Conservation (phyloP, 2,329 filamentous ascomycete genomes). For the Aspergillus sp. region DNA sequence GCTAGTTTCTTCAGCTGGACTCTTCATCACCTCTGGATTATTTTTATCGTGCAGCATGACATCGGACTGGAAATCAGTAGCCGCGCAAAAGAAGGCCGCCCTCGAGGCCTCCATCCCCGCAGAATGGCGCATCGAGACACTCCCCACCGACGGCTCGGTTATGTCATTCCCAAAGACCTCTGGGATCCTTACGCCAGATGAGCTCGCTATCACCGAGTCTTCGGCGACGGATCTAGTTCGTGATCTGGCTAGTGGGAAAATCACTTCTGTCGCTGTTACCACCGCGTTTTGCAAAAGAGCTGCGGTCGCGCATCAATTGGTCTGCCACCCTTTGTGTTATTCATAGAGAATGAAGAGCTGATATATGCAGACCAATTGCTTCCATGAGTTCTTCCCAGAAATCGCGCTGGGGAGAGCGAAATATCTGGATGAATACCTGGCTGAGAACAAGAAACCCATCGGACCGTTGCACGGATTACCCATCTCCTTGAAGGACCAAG, state of each 20-base stretch:
- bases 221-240: neutral
- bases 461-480: constrained; percentile 68
- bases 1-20: neutral
- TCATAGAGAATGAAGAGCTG: neutral
- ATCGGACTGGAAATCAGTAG: neutral
- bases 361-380: constrained; percentile 21
- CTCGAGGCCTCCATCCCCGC: neutral
- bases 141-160: neutral
- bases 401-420: constrained; percentile 56
- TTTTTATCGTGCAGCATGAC: neutral
- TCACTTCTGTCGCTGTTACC: constrained; percentile 27
- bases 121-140: neutral
- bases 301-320: constrained; percentile 28
- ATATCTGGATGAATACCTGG: constrained; percentile 55
- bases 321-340: constrained; percentile 4
- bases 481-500: constrained; percentile 69
- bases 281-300: constrained; percentile 30
- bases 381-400: constrained; percentile 52
- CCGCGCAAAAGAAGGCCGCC: neutral
- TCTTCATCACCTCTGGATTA: neutral
- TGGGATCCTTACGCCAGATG: neutral
- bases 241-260: constrained; percentile 17
- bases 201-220: neutral
- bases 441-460: constrained; percentile 51
- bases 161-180: constrained; percentile 4